Evolutionary conservation across 176 grass and related monocot genomes (phyloP).

Genomic region (Paspalum vaginatum): DNA sequence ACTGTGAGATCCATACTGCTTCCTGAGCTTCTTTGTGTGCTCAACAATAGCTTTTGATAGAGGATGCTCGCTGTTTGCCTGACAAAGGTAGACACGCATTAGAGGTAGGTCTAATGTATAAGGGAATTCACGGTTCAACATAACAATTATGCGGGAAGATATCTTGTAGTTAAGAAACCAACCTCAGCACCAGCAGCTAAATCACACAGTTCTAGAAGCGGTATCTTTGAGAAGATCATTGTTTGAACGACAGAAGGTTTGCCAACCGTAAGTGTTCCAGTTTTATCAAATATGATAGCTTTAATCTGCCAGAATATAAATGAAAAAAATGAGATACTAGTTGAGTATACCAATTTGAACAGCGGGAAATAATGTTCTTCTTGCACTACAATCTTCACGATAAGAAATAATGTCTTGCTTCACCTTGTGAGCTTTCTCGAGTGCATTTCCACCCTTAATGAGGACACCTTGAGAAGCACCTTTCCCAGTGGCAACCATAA

Average conservation of each 20-base stretch:
- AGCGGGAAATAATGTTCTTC: conserved; percentile 6
- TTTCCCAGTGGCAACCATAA: conserved; percentile 99
- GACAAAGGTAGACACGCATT: conserved; percentile 19
- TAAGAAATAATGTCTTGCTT: conserved; percentile 6
- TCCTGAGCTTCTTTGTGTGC: conserved; percentile 75
- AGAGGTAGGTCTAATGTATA: not conserved
- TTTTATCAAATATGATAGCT: conserved; percentile 95
- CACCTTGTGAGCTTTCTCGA: conserved; percentile 99
- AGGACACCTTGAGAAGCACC: conserved; percentile 97
- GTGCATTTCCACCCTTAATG: conserved; percentile 94
- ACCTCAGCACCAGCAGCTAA: conserved; percentile 94
- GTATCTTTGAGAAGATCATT: conserved; percentile 76
- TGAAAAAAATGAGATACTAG: not conserved
- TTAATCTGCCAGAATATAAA: conserved; percentile 66
- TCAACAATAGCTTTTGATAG: conserved; percentile 88
- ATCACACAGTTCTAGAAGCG: conserved; percentile 77
- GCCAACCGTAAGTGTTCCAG: conserved; percentile 89
- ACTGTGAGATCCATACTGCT: conserved; percentile 69
- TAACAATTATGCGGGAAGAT: conserved; percentile 9
- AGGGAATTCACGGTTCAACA: not conserved
- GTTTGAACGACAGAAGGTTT: conserved; percentile 93
- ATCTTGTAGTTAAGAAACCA: conserved; percentile 10
- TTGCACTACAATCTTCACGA: conserved; percentile 5
- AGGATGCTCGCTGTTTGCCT: conserved; percentile 97
- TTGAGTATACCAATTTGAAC: conserved; percentile 21